These are phyloP conservation scores for Picea abies DNA, from an alignment of 83 land plant species.

Conservation along the genomic window DNA sequence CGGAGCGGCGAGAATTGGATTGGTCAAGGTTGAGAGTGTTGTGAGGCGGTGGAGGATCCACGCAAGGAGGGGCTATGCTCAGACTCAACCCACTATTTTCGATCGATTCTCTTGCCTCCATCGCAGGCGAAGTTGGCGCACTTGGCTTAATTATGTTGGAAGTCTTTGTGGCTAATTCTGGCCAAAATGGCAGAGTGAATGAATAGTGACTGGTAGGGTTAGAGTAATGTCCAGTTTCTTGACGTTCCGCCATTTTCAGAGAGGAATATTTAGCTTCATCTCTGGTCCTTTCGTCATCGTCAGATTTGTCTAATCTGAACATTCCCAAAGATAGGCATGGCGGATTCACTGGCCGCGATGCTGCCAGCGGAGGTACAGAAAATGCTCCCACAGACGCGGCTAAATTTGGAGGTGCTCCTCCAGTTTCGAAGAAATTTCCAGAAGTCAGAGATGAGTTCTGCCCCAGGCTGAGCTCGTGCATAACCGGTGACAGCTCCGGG, in stretches of 20 bases:
- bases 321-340: slow-evolving; percentile 10
- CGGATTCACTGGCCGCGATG: background rate
- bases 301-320: background rate
- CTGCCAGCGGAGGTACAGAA: background rate
- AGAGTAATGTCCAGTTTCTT: background rate
- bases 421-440: slow-evolving; percentile 7
- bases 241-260: slow-evolving; percentile 2
- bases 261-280: background rate
- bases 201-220: background rate
- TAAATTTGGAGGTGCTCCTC: background rate
- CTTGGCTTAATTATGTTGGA: background rate
- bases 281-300: background rate
- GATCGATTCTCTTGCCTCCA: background rate
- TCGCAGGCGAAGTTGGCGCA: background rate
- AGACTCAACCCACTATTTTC: slow-evolving; percentile 12
- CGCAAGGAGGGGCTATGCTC: slow-evolving; percentile 14
- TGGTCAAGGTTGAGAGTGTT: background rate
- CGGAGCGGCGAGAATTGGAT: no score
- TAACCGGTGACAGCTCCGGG: slow-evolving; percentile 1
- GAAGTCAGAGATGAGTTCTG: background rate
- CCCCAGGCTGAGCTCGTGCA: background rate
- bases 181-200: slow-evolving; percentile 1
- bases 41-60: background rate
- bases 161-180: background rate
- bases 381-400: background rate